A percentile compares a stretch with the other conserved stretches of the same genome.
These are phyloP conservation scores for Metschnikowia henanensis DNA, from an alignment of 805 yeast genomes.

Conservation along the genomic window DNA sequence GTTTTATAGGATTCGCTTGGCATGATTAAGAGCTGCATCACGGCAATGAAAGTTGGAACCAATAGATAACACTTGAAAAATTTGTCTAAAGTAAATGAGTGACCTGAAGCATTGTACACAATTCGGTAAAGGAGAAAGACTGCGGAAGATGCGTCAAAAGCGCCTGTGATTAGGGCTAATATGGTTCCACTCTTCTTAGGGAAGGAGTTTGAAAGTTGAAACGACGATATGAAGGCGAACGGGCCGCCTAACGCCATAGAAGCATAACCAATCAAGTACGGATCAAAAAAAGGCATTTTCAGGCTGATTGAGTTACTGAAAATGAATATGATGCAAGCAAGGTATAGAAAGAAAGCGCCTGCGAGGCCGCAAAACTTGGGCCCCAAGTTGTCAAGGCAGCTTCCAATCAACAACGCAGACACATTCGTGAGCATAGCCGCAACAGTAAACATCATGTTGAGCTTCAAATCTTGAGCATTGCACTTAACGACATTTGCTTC, in stretches of 20 bases:
- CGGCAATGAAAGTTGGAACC: constrained; percentile 50
- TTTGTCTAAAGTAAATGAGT: constrained; percentile 37
- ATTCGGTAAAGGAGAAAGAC: constrained; percentile 49
- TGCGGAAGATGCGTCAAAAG: constrained; percentile 59
- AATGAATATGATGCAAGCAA: constrained; percentile 49
- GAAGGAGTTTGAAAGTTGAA: constrained; percentile 57
- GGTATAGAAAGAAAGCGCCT: constrained; percentile 47
- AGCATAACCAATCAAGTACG: constrained; percentile 52
- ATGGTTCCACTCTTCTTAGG: constrained; percentile 53
- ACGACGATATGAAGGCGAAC: constrained; percentile 53
- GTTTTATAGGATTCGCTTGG: constrained; percentile 51
- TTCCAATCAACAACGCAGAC: constrained; percentile 52
- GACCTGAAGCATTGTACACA: constrained; percentile 33
- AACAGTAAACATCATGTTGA: constrained; percentile 58
- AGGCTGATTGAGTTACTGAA: constrained; percentile 30
- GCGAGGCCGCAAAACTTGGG: constrained; percentile 54
- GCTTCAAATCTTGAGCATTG: constrained; percentile 51
- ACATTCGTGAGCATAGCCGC: constrained; percentile 58
- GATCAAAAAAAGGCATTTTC: constrained; percentile 36
- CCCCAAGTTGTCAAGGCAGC: constrained; percentile 49
- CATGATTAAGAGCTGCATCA: constrained; percentile 48
- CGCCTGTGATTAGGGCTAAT: constrained; percentile 55
- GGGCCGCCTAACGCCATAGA: constrained; percentile 60
- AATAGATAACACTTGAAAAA: constrained; percentile 49
- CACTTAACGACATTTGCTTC: constrained; percentile 42